Evolutionary conservation across 176 grass and related monocot species (phyloP).

Genomic region (Tillandsia fasciculata): DNA sequence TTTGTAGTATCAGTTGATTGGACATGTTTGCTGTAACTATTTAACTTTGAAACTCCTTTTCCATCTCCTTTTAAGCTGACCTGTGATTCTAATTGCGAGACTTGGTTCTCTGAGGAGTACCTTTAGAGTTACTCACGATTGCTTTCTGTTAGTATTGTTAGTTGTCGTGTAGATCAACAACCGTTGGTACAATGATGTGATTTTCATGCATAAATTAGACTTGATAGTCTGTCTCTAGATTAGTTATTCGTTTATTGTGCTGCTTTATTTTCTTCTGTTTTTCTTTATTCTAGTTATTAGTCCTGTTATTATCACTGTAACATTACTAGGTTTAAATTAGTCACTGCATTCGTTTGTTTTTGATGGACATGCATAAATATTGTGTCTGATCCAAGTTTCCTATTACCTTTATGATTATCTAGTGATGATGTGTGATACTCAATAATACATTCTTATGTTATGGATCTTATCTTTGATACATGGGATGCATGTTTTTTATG

Average conservation of each 20-base stretch:
- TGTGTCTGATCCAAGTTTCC: conserved; percentile 9
- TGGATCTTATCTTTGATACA: conserved; percentile 6
- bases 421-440: conserved; percentile 19
- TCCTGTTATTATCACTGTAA: not conserved
- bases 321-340: not conserved
- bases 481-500: conserved; percentile 14
- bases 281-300: not conserved
- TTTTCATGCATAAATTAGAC: not conserved
- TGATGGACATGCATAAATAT: conserved; percentile 20
- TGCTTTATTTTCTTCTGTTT: not conserved
- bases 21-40: conserved; percentile 42
- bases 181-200: not conserved
- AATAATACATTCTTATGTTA: conserved; percentile 12
- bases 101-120: not conserved
- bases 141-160: not conserved
- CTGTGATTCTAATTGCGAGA: not conserved
- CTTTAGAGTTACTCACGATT: not conserved
- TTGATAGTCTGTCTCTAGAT: not conserved
- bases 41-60: conserved; percentile 34
- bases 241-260: not conserved
- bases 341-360: conserved; percentile 17
- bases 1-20: conserved; percentile 45
- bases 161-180: not conserved
- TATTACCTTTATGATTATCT: conserved; percentile 2
- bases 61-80: conserved; percentile 15